phyloP scores from a whole-genome alignment of 768 basidiomycete species.

The Phlegmacium glaucopus region DNA sequence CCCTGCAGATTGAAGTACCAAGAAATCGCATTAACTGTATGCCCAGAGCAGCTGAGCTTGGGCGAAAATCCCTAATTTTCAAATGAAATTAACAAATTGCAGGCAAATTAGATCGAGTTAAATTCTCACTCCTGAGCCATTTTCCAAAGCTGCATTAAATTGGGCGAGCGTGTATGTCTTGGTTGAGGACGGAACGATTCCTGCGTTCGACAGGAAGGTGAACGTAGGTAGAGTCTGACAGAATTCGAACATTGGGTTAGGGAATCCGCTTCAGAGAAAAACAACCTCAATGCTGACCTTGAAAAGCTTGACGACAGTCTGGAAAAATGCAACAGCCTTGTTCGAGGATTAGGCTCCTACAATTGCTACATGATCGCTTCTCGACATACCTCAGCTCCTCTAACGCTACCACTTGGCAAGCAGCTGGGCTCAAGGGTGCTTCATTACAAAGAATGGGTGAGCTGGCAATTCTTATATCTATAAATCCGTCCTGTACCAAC shows the following conservation, averaged over 20 bases:
- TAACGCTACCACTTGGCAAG: slow-evolving; percentile 54
- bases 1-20: slow-evolving; percentile 68
- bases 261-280: background rate
- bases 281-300: slow-evolving; percentile 37
- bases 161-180: slow-evolving; percentile 55
- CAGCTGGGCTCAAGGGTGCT: slow-evolving; percentile 61
- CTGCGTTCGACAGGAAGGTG: slow-evolving; percentile 64
- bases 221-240: slow-evolving; percentile 64
- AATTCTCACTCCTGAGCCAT: slow-evolving; percentile 44
- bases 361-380: background rate
- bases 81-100: slow-evolving; percentile 1
- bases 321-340: slow-evolving; percentile 67
- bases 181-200: slow-evolving; percentile 65
- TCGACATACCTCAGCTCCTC: slow-evolving; percentile 53
- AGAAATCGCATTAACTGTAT: slow-evolving; percentile 36
- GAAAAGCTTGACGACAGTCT: slow-evolving; percentile 56
- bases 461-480: background rate
- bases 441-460: too few relatives aligned
- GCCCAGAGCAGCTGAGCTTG: slow-evolving; percentile 28
- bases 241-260: too few relatives aligned
- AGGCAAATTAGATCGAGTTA: too few relatives aligned
- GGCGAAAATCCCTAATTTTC: slow-evolving; percentile 41
- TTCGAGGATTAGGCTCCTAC: background rate
- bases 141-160: slow-evolving; percentile 51
- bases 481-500: slow-evolving; percentile 16